Conservation (phyloP, 73 alveolate genomes). For the Breviolum minutum region DNA sequence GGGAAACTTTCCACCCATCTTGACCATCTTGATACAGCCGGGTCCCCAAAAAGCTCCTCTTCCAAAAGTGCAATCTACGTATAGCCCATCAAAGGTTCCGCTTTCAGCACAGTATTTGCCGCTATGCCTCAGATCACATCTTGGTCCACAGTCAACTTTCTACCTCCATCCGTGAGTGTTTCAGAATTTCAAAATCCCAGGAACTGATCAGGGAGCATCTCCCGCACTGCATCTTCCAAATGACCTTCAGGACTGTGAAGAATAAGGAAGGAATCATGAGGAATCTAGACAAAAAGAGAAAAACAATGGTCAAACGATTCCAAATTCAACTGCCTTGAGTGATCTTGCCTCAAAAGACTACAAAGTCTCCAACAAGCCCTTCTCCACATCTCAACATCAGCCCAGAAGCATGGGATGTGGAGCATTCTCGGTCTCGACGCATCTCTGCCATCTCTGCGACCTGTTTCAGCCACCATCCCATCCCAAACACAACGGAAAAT, state of each 20-base stretch:
- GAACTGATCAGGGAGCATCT: conserved; percentile 65
- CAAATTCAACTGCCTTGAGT: too few species aligned
- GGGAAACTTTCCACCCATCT: too few species aligned
- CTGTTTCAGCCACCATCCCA: neutral
- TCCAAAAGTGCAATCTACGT: conserved; percentile 73
- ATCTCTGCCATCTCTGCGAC: neutral
- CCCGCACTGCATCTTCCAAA: conserved; percentile 55
- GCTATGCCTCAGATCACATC: neutral
- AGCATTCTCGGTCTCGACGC: conserved; percentile 7
- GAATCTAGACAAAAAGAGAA: neutral
- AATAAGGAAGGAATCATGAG: neutral
- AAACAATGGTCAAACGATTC: neutral
- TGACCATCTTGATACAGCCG: too few species aligned
- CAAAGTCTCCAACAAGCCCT: neutral
- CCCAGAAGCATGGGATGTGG: conserved; percentile 5
- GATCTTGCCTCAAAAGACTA: too few species aligned
- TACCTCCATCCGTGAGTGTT: too few species aligned
- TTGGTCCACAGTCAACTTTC: too few species aligned
- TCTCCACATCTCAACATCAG: neutral
- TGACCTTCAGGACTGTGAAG: neutral
- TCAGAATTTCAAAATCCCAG: neutral
- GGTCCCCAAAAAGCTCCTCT: conserved; percentile 36
- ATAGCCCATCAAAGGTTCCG: conserved; percentile 79
- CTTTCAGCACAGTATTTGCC: neutral
- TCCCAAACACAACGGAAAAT: too few species aligned